Base-by-base conservation (phyloP, 345 rosid species). In the Pelargonium nanum region DNA sequence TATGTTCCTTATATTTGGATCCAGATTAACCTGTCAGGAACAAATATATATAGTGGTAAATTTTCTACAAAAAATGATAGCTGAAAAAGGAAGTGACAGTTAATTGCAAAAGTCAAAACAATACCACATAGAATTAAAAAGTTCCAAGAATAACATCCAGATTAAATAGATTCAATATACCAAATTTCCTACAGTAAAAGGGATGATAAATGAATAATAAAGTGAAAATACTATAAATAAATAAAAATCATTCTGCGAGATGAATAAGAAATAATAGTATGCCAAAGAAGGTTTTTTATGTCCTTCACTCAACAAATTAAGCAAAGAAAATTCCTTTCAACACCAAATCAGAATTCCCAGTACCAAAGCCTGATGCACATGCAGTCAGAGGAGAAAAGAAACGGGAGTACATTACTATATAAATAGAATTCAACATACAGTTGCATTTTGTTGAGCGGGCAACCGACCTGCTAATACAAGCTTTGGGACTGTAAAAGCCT, bases 401-500 rank as follows among this genome's bases (percentile, higher is more conserved):
- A 40, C 48, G 15, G 48, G 16, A 40, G 48, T 6, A 40, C 15
- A 40, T n/a, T 54, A 19, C 24, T 22, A 23, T 16, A 57, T 24
- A 56, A 63, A 30, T 30, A 32, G 25, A 58, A 48, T 59, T 55
- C 55, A 65, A 83, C 97, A n/a, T 87, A 93, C 99, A 56, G 89
- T 89, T 69, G 99, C 99, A 82, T 92, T 89, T 75, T 89, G 99
- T 72, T 89, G 99, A 64, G 99, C 85, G 65, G 96, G 99, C 78
- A 89, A 78, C 62, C 91, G 97, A 77, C 99, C 99, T 26, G 94
- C 93, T 75, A 93, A 80, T 66, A 87, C 94, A 85, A 93, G 96
- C 86, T 87, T 89, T 61, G 99, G 99, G 59, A 87, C 94, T 26
- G 91, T 84, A 76, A 92, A 92, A 59, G 89, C 95, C 98, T 92